Base-by-base conservation (phyloP, 352 stramenopile genomes). In the Phytopythium boreale region DNA sequence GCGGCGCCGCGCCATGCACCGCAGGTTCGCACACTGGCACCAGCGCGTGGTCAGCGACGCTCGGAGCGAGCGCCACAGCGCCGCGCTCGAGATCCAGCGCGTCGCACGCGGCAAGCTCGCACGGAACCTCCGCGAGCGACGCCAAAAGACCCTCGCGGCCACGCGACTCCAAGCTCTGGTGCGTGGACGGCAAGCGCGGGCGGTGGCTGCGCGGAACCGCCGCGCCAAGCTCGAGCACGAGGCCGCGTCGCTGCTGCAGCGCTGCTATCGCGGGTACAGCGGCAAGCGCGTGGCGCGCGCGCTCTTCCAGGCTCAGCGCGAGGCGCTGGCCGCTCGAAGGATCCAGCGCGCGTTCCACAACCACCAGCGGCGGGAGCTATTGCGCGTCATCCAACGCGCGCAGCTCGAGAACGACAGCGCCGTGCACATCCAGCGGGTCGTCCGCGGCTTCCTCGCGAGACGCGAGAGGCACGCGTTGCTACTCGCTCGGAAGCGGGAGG, bases 271-370 rank as follows among this genome's bases (percentile, higher is more conserved):
- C 20, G 88, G 88, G 0, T 95, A 91, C 64, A 85, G 65, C 12
- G 88, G 88, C 17, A 92, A 92, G 57, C 82, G 79, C 26, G 63
- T 95, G 12, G 72, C 71, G 9, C 71, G 73, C 51, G 70, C 82
- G 6, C 75, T 96, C 2, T 93, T 93, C 61, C 69, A 72, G 24
- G 83, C 80, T 0, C 86, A 95, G 61, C 70, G 68, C 0, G 83
- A 95, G 58, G 71, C 73, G 0, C 72, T 86, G 2, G 84, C 79
- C 29, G 82, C 82, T 17, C 67, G 73, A 5, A 64, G 65, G 20
- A 91, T 96, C 59, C 88, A 96, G 51, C 76, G 82, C 20, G 72
- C 79, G 12, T 93, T 92, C 60, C 70, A 82, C 2, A 79, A 80
- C 31, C 82, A 89, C 59, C 79, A 90, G 44, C 75, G 74, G 11